A percentile compares a stretch with the other conserved stretches of the same genome.
Evolutionary conservation across 139 green algal genomes (phyloP).

Genomic region (Trebouxia sp.): DNA sequence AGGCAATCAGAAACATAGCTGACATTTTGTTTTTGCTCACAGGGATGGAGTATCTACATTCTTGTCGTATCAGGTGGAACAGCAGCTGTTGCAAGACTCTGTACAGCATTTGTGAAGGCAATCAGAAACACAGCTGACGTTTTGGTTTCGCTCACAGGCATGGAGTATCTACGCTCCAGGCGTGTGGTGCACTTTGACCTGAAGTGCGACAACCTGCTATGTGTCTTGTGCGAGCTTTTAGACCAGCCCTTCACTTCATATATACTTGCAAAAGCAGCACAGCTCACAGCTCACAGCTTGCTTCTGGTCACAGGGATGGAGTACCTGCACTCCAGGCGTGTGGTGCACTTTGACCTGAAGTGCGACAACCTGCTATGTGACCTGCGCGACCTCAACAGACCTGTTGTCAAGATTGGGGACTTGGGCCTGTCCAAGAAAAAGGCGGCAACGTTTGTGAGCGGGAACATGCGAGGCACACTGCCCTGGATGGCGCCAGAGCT

Average conservation of each 20-base stretch:
- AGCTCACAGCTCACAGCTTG: no score
- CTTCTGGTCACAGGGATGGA: slow-evolving; percentile 70
- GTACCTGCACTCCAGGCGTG: slow-evolving; percentile 66
- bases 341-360: slow-evolving; percentile 68
- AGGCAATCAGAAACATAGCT: no score
- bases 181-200: slow-evolving; percentile 65
- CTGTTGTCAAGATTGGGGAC: slow-evolving; percentile 77
- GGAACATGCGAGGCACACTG: slow-evolving; percentile 71
- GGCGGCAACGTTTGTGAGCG: slow-evolving; percentile 64
- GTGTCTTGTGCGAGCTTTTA: slow-evolving; percentile 60
- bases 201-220: slow-evolving; percentile 74
- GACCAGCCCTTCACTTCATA: no score
- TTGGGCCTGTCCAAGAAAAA: slow-evolving; percentile 76
- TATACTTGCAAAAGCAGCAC: no score
- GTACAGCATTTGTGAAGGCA: no score
- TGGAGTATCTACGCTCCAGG: no score
- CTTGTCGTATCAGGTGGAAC: no score
- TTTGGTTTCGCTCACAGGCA: no score
- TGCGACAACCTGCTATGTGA: slow-evolving; percentile 75
- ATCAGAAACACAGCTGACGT: no score
- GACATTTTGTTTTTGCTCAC: no score
- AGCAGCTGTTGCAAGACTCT: no score
- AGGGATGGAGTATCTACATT: no score
- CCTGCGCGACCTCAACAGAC: slow-evolving; percentile 55
- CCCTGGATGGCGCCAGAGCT: slow-evolving; percentile 83